Evolutionary conservation across 305 asterid species (phyloP).

Genomic region (Fraxinus angustifolia): DNA sequence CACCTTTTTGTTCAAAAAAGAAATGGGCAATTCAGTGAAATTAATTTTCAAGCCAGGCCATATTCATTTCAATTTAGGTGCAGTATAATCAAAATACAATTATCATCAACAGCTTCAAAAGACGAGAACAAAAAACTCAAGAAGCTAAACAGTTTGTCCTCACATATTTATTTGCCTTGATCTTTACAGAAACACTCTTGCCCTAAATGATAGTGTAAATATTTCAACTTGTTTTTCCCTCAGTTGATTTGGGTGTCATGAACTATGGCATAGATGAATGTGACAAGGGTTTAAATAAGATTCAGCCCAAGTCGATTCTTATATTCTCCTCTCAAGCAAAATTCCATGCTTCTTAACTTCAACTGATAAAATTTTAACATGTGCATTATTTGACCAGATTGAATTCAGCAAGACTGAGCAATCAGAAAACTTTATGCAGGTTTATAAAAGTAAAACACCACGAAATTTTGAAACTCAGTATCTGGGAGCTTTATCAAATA

Average conservation of each 20-base stretch:
- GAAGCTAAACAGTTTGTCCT: not conserved
- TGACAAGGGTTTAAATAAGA: not conserved
- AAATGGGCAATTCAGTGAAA: slow-evolving; percentile 8
- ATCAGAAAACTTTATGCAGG: not conserved
- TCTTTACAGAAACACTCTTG: not conserved
- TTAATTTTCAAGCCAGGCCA: not conserved
- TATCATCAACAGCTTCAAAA: not conserved
- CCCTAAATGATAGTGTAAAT: not conserved
- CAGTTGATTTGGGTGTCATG: not conserved
- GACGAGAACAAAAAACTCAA: not conserved
- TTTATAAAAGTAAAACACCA: not conserved
- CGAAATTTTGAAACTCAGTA: not conserved
- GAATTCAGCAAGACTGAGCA: not conserved
- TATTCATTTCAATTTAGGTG: not conserved
- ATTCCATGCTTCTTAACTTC: not conserved
- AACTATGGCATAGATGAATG: not conserved
- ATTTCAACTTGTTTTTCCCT: not conserved
- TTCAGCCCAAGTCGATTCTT: not conserved
- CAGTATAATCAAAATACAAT: not conserved
- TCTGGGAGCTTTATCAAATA: not conserved
- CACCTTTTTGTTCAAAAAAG: slow-evolving; percentile 56
- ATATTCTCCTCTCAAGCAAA: not conserved
- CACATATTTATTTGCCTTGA: not conserved
- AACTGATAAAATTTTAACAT: not conserved
- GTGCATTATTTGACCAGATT: not conserved